A percentile compares a stretch with the other conserved stretches of the same genome.
phyloP scores from a whole-genome alignment of 169 alveolate genomes.

The Eimeria acervulina region DNA sequence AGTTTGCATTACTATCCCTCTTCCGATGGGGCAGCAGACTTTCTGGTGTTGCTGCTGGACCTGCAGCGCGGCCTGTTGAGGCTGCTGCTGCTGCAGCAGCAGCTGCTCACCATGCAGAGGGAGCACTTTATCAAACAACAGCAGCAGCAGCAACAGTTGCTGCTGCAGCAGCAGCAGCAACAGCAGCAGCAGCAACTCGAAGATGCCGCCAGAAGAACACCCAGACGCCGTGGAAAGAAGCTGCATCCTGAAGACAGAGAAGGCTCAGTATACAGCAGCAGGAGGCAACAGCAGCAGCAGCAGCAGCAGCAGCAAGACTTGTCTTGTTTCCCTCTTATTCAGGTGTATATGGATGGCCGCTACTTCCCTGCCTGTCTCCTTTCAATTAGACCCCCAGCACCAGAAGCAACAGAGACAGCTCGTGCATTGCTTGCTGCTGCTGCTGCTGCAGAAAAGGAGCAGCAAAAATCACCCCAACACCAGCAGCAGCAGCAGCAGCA shows the following conservation, averaged over 20 bases:
- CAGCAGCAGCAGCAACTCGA: too few species aligned
- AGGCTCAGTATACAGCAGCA: background rate
- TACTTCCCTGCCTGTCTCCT: conserved; percentile 33
- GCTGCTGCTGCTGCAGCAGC: background rate
- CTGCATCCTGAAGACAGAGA: background rate
- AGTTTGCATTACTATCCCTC: conserved; percentile 10
- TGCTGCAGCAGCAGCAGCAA: too few species aligned
- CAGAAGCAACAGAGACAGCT: conserved; percentile 15
- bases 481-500: conserved; percentile 17
- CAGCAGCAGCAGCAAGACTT: background rate
- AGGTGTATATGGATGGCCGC: conserved; percentile 60
- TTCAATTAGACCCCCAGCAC: background rate
- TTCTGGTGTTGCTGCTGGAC: conserved; percentile 42
- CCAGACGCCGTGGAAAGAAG: background rate
- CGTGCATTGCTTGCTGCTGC: conserved; percentile 3
- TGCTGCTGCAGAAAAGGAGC: background rate
- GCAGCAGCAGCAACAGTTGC: background rate
- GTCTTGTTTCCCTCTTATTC: background rate
- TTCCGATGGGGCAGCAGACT: conserved; percentile 51
- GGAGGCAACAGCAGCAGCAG: background rate
- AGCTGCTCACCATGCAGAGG: background rate
- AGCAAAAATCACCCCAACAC: background rate
- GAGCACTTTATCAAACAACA: background rate
- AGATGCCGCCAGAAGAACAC: background rate
- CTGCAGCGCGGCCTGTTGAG: conserved; percentile 2